phyloP scores from a whole-genome alignment of 2,329 filamentous ascomycete genomes.

The Ascochyta viciae-villosae region DNA sequence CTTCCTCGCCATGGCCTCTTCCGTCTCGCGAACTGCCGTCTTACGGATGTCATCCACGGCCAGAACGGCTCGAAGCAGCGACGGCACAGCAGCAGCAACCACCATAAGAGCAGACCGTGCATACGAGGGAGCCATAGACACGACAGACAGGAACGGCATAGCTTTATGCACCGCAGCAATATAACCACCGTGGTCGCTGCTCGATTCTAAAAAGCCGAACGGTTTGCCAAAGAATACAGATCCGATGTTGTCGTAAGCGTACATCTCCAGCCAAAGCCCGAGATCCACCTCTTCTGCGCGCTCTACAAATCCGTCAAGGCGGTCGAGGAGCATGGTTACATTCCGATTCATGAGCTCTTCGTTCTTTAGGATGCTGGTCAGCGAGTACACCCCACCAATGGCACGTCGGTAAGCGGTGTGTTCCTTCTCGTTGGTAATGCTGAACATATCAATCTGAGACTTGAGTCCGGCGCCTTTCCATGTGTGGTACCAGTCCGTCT shows the following conservation, averaged over 20 bases:
- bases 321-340: slow-evolving; percentile 27
- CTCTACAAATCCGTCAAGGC: slow-evolving; percentile 30
- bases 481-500: slow-evolving; percentile 34
- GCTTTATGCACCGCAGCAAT: slow-evolving; percentile 45
- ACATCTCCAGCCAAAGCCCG: slow-evolving; percentile 39
- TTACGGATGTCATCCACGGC: slow-evolving; percentile 26
- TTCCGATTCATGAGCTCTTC: slow-evolving; percentile 34
- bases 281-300: slow-evolving; percentile 28
- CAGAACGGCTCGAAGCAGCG: slow-evolving; percentile 31
- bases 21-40: slow-evolving; percentile 25
- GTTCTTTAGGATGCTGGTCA: slow-evolving; percentile 50
- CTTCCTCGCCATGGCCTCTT: slow-evolving; percentile 15
- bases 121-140: slow-evolving; percentile 21
- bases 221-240: slow-evolving; percentile 32
- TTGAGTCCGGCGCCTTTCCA: slow-evolving; percentile 26
- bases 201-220: slow-evolving; percentile 29
- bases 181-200: slow-evolving; percentile 27
- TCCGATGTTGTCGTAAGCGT: slow-evolving; percentile 27
- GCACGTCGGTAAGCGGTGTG: slow-evolving; percentile 10
- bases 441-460: slow-evolving; percentile 28
- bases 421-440: slow-evolving; percentile 14
- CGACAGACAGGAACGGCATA: slow-evolving; percentile 33
- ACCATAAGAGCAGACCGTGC: slow-evolving; percentile 17
- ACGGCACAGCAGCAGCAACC: slow-evolving; percentile 23
- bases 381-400: slow-evolving; percentile 43